Percentiles rank a stretch among this genome's conserved stretches.
Evolutionary conservation across 2,329 filamentous ascomycete genomes (phyloP).

Genomic region (Cladosporium sp.): DNA sequence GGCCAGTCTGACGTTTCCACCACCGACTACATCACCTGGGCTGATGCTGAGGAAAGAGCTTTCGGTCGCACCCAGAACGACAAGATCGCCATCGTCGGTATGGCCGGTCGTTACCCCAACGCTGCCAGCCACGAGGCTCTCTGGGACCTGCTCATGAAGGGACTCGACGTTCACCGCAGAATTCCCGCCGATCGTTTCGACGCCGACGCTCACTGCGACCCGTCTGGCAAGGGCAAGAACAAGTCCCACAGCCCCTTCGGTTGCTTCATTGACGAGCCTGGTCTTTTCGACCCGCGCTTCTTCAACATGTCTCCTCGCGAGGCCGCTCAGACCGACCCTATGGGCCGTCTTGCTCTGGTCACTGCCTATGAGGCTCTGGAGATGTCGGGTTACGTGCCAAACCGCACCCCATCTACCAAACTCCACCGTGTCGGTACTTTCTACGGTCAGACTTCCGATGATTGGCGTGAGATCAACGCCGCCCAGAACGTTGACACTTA

Average conservation of each 20-base stretch:
- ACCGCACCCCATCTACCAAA: conserved; percentile 67
- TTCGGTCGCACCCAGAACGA: conserved; percentile 54
- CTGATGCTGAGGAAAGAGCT: conserved; percentile 30
- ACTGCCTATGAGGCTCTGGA: conserved; percentile 82
- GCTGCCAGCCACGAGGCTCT: conserved; percentile 69
- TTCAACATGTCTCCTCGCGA: conserved; percentile 86
- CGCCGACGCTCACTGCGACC: conserved; percentile 68
- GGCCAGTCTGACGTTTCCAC: conserved; percentile 47
- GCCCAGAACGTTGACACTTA: conserved; percentile 70
- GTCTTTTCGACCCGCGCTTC: conserved; percentile 77
- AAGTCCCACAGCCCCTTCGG: conserved; percentile 75
- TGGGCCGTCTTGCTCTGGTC: conserved; percentile 73
- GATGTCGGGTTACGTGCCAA: conserved; percentile 74
- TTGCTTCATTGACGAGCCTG: conserved; percentile 73
- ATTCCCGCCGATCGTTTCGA: conserved; percentile 73
- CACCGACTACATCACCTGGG: conserved; percentile 49
- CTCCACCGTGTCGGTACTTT: conserved; percentile 68
- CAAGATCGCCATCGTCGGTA: conserved; percentile 83
- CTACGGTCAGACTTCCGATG: conserved; percentile 73
- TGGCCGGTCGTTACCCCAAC: conserved; percentile 75
- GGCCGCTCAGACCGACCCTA: conserved; percentile 77
- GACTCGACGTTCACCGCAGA: conserved; percentile 70
- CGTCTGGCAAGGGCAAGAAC: conserved; percentile 71
- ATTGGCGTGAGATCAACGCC: conserved; percentile 75
- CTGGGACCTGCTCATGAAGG: conserved; percentile 73